Evolutionary conservation across 768 basidiomycete genomes (phyloP).

Genomic region (Infundibulicybe gibba): DNA sequence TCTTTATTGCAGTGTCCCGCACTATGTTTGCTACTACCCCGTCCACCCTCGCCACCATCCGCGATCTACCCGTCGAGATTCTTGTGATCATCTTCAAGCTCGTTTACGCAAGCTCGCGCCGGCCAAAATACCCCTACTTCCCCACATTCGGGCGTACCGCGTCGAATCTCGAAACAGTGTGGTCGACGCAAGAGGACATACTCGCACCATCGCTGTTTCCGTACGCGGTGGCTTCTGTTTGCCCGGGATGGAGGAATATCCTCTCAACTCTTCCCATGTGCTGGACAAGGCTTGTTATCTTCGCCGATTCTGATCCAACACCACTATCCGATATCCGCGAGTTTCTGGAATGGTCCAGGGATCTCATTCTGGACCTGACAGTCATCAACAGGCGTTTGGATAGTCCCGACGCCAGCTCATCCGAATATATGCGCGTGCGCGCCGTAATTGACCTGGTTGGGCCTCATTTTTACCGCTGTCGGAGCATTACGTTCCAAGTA

Average conservation of each 20-base stretch:
- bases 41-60: background rate
- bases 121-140: too few relatives aligned
- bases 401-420: background rate
- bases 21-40: too few relatives aligned
- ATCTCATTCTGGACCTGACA: background rate
- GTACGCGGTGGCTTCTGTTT: background rate
- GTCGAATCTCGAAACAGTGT: background rate
- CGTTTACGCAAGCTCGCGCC: background rate
- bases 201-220: background rate
- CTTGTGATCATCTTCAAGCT: background rate
- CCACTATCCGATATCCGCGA: background rate
- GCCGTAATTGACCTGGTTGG: slow-evolving; percentile 11
- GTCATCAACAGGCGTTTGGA: background rate
- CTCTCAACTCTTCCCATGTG: background rate
- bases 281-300: background rate
- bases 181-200: background rate
- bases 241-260: background rate
- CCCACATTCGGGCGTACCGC: too few relatives aligned
- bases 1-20: too few relatives aligned
- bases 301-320: background rate
- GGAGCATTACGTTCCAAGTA: slow-evolving; percentile 13
- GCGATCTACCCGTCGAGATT: background rate
- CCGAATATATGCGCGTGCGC: slow-evolving; percentile 8
- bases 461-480: slow-evolving; percentile 12
- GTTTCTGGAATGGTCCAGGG: background rate